Conservation (phyloP, 495 filamentous ascomycete species). For the Copromyces sp. region DNA sequence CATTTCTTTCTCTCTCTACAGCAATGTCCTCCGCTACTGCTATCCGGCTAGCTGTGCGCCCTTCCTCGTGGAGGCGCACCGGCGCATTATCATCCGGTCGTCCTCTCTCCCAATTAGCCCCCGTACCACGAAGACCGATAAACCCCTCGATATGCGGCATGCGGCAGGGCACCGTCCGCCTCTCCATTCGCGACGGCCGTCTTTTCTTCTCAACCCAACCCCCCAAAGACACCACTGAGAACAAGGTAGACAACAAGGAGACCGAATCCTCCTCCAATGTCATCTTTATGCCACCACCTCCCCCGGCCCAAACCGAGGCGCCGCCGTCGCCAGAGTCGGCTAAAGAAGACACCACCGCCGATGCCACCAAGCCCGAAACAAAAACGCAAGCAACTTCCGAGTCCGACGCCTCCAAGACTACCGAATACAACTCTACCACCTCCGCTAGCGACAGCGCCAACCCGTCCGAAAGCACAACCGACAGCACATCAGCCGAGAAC, state of each 20-base stretch:
- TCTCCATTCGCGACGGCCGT: neutral
- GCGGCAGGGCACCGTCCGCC: neutral
- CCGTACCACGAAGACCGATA: neutral
- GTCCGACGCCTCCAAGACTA: neutral
- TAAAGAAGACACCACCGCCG: neutral
- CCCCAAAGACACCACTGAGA: constrained; percentile 8
- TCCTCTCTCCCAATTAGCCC: neutral
- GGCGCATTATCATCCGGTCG: neutral
- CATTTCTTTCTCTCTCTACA: neutral
- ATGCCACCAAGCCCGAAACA: neutral
- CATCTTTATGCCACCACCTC: neutral
- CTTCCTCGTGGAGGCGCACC: constrained; percentile 6
- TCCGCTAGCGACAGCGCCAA: constrained; percentile 1
- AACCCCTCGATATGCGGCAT: neutral
- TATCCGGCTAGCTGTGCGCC: constrained; percentile 20
- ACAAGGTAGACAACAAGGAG: neutral
- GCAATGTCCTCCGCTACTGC: constrained; percentile 21
- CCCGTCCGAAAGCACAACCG: neutral
- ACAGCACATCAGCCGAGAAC: neutral
- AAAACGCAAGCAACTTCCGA: neutral
- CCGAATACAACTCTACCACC: neutral
- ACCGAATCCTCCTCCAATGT: neutral
- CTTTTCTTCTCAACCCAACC: constrained; percentile 16
- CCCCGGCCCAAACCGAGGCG: neutral
- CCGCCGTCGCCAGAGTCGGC: neutral